A percentile compares a stretch with the other conserved stretches of the same genome.
These are phyloP conservation scores for Dipteronia dyeriana DNA, from an alignment of 345 rosid species.

Conservation along the genomic window DNA sequence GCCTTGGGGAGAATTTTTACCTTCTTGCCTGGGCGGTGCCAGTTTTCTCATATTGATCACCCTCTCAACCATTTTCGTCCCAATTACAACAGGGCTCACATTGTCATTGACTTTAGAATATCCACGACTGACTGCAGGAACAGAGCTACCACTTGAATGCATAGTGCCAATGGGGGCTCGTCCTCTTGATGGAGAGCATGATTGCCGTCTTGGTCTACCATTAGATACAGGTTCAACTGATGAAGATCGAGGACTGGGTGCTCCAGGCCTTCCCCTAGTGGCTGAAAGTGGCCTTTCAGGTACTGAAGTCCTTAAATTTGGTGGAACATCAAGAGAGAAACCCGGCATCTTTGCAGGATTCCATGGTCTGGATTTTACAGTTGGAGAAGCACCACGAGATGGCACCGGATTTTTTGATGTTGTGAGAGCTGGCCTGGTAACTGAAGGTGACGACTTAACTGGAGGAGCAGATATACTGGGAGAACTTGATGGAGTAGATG, in stretches of 20 bases:
- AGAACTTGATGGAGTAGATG: conserved; percentile 58
- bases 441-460: conserved; percentile 47
- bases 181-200: conserved; percentile 98
- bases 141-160: conserved; percentile 85
- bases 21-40: conserved; percentile 80
- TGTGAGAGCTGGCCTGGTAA: conserved; percentile 40
- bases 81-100: conserved; percentile 82
- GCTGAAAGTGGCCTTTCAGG: conserved; percentile 95
- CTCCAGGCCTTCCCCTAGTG: conserved; percentile 94
- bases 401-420: conserved; percentile 51
- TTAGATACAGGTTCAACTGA: conserved; percentile 73
- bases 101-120: conserved; percentile 68
- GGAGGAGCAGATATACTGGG: conserved; percentile 52
- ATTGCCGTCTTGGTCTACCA: conserved; percentile 81
- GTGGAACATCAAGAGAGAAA: conserved; percentile 90
- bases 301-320: conserved; percentile 85
- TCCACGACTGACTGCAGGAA: conserved; percentile 76
- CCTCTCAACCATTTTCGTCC: conserved; percentile 95
- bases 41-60: conserved; percentile 92
- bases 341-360: conserved; percentile 99
- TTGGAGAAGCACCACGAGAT: conserved; percentile 81
- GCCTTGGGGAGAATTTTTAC: conserved; percentile 74
- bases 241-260: conserved; percentile 82
- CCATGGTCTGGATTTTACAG: conserved; percentile 85
- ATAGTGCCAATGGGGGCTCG: conserved; percentile 56